Conservation (phyloP, 352 stramenopile genomes). For the Phytophthora macrochlamydospora region DNA sequence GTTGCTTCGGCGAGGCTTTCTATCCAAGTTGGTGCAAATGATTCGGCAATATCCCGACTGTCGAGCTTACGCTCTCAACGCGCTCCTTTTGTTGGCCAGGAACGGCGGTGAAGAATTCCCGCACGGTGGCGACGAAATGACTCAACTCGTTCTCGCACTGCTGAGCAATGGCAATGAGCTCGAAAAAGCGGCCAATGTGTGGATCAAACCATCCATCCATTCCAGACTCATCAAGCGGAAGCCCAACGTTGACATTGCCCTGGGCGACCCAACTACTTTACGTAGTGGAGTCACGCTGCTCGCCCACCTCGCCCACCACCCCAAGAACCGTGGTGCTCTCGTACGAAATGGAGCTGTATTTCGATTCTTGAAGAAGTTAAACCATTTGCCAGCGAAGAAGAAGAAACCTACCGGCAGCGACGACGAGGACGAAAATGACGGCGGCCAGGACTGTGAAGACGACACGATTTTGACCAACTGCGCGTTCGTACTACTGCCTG, state of each 20-base stretch:
- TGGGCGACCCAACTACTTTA: slow-evolving; percentile 33
- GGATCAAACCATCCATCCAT: slow-evolving; percentile 19
- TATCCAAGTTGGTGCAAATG: slow-evolving; percentile 55
- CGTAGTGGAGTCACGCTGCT: slow-evolving; percentile 65
- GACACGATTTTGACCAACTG: slow-evolving; percentile 72
- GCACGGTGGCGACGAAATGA: slow-evolving; percentile 64
- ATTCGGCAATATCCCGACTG: slow-evolving; percentile 47
- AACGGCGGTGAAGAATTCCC: slow-evolving; percentile 57
- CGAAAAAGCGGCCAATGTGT: slow-evolving; percentile 25
- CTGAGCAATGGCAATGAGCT: slow-evolving; percentile 39
- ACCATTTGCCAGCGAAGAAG: slow-evolving; percentile 33
- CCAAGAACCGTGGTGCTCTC: slow-evolving; percentile 57
- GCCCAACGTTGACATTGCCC: slow-evolving; percentile 28
- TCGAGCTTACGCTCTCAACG: slow-evolving; percentile 56
- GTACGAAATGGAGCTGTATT: slow-evolving; percentile 65
- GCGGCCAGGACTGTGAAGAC: slow-evolving; percentile 29
- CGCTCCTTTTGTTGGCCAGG: slow-evolving; percentile 55
- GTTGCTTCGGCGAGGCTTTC: slow-evolving; percentile 52
- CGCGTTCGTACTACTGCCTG: slow-evolving; percentile 70
- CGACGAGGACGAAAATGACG: slow-evolving; percentile 18
- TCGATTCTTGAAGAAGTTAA: slow-evolving; percentile 57
- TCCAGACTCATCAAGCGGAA: slow-evolving; percentile 20
- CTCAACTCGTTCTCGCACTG: slow-evolving; percentile 48
- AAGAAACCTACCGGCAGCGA: slow-evolving; percentile 4
- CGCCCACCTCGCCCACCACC: slow-evolving; percentile 61